phyloP scores from a whole-genome alignment of 108 stramenopile genomes.

The Nitzschia putrida region DNA sequence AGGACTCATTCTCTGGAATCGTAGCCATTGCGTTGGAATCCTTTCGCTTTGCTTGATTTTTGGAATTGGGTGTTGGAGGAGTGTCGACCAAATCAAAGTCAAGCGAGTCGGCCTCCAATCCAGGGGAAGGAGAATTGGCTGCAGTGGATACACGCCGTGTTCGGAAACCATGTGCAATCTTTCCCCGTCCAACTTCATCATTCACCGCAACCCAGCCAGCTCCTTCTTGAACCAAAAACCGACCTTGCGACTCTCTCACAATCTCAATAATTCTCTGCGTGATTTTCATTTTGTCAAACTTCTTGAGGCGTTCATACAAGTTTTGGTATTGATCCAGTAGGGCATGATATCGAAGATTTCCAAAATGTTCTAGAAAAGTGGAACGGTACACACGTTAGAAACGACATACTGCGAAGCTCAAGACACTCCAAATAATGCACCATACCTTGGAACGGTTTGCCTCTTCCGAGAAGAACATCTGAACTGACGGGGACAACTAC shows the following conservation, averaged over 20 bases:
- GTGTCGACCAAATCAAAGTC: too few species aligned
- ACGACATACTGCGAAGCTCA: too few species aligned
- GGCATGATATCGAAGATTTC: constrained; percentile 22
- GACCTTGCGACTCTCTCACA: constrained; percentile 17
- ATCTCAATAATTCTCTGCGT: constrained; percentile 18
- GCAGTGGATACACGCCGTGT: constrained; percentile 7
- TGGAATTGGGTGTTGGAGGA: too few species aligned
- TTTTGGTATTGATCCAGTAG: constrained; percentile 20
- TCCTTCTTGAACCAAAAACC: constrained; percentile 24
- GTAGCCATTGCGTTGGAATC: too few species aligned
- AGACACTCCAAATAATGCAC: too few species aligned
- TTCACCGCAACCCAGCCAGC: constrained; percentile 25
- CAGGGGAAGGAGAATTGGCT: background rate
- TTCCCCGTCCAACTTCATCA: constrained; percentile 18
- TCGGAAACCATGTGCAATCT: constrained; percentile 26
- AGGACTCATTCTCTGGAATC: too few species aligned
- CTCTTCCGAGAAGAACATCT: constrained; percentile 29
- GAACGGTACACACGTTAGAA: too few species aligned
- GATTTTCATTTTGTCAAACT: constrained; percentile 33
- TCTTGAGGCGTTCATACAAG: constrained; percentile 19
- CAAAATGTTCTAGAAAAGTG: constrained; percentile 12
- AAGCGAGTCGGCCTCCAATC: too few species aligned
- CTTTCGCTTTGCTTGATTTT: too few species aligned
- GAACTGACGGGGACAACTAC: constrained; percentile 18
- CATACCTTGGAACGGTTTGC: constrained; percentile 28